A percentile compares a stretch with the other conserved stretches of the same genome.
phyloP scores from a whole-genome alignment of 495 filamentous ascomycete genomes.

The Trichoderma reesei region DNA sequence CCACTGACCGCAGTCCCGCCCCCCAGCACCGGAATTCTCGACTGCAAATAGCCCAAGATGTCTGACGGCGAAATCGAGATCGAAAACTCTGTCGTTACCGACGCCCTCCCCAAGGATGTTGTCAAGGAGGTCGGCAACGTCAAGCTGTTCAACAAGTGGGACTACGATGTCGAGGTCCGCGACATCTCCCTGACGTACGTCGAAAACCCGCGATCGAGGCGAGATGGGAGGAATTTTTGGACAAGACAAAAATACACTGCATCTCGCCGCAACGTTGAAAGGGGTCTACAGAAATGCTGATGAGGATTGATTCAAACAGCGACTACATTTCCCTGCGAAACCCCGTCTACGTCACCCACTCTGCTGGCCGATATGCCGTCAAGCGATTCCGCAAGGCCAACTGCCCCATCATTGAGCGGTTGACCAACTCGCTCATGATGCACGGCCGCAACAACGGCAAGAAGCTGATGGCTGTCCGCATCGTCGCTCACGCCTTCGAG shows the following conservation, averaged over 20 bases:
- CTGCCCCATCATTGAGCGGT: conserved; percentile 99
- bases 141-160: conserved; percentile 84
- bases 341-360: conserved; percentile 97
- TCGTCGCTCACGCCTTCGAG: conserved; percentile 97
- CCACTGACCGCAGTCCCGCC: conserved; percentile 11
- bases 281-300: conserved; percentile 32
- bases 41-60: conserved; percentile 51
- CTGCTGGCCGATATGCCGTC: conserved; percentile 93
- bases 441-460: conserved; percentile 99
- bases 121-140: conserved; percentile 79
- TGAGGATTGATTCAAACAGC: conserved; percentile 42
- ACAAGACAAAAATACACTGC: conserved; percentile 7
- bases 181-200: conserved; percentile 99
- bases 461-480: conserved; percentile 99
- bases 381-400: conserved; percentile 99
- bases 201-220: conserved; percentile 11
- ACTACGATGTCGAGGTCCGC: conserved; percentile 98
- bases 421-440: conserved; percentile 99
- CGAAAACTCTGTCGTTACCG: conserved; percentile 59
- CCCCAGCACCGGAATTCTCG: conserved; percentile 13
- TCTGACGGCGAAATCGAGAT: conserved; percentile 96
- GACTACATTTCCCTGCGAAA: conserved; percentile 99
- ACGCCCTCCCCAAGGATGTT: conserved; percentile 92
- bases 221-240: conserved; percentile 3
- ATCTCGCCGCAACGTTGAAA: conserved; percentile 7